These are phyloP conservation scores for Trichoderma sp. DNA, from an alignment of 2,329 filamentous ascomycete genomes.

Conservation along the genomic window DNA sequence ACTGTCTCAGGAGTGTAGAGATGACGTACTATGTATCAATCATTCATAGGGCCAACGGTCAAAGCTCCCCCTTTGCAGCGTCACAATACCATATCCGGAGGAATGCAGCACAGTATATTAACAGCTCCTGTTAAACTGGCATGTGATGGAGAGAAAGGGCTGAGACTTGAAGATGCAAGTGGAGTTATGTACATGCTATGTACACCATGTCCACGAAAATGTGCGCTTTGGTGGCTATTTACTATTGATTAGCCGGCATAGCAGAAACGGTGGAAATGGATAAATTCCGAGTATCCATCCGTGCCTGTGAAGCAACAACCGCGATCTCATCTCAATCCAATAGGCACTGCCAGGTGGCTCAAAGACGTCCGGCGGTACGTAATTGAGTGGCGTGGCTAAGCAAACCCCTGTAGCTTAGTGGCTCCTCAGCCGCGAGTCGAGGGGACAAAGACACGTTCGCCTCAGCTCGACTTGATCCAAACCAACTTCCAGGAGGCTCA, in stretches of 20 bases:
- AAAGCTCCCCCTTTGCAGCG: neutral
- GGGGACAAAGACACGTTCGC: slow-evolving; percentile 18
- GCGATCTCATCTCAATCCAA: neutral
- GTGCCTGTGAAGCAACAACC: no score
- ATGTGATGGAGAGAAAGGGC: neutral
- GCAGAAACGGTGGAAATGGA: neutral
- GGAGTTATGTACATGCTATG: no score
- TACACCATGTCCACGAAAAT: neutral
- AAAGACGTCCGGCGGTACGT: no score
- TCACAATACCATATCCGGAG: neutral
- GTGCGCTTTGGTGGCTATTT: neutral
- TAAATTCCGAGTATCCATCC: neutral
- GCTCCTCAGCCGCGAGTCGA: slow-evolving; percentile 8
- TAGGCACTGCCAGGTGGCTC: neutral
- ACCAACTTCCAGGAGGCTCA: slow-evolving; percentile 17
- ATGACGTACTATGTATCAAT: neutral
- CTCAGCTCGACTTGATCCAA: slow-evolving; percentile 16
- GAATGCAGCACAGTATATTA: neutral
- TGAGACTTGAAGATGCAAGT: neutral
- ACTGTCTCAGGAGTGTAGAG: neutral
- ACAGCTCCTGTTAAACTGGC: neutral
- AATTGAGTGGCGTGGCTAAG: slow-evolving; percentile 2
- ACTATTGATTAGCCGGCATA: neutral
- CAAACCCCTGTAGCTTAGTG: slow-evolving; percentile 15
- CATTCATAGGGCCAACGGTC: neutral